Percentiles rank a stretch among this genome's conserved stretches.
Conservation (phyloP, 2,329 filamentous ascomycete species). For the Hypoxylon sp. region DNA sequence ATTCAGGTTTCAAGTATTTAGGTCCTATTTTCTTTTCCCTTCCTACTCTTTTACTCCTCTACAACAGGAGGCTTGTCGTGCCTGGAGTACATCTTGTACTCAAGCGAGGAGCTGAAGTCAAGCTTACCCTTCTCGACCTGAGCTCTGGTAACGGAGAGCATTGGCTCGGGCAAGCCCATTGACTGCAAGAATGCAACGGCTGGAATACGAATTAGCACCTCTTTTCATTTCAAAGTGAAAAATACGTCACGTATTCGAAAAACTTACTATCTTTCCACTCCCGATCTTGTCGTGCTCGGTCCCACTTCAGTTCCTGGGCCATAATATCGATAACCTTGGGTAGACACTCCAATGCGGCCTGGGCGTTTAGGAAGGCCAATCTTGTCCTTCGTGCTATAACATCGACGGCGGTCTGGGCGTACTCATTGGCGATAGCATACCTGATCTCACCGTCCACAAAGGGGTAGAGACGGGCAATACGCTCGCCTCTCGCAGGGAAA, state of each 20-base stretch:
- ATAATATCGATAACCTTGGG: conserved; percentile 91
- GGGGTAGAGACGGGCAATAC: conserved; percentile 84
- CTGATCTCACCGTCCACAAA: conserved; percentile 93
- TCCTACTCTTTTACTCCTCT: conserved; percentile 44
- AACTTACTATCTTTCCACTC: conserved; percentile 83
- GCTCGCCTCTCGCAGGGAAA: conserved; percentile 85
- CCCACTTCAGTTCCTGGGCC: conserved; percentile 86
- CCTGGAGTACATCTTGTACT: conserved; percentile 73
- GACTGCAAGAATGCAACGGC: conserved; percentile 72
- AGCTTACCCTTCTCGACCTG: conserved; percentile 73
- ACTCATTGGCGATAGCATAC: conserved; percentile 89
- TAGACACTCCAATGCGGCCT: conserved; percentile 88
- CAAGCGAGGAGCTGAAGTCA: conserved; percentile 67
- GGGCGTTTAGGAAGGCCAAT: conserved; percentile 90
- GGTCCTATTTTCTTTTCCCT: conserved; percentile 3
- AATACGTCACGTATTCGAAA: neutral
- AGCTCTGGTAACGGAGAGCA: conserved; percentile 68
- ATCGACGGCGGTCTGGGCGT: conserved; percentile 91
- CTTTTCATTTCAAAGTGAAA: neutral
- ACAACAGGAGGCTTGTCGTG: conserved; percentile 65
- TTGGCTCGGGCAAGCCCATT: conserved; percentile 74
- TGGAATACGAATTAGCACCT: conserved; percentile 49
- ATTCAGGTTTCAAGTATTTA: conserved; percentile 11
- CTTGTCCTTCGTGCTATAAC: conserved; percentile 87
- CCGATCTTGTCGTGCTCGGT: conserved; percentile 75